Evolutionary conservation across 208 protist genomes (phyloP), one percentile per base, ranked within the genome.

Genomic region (Novymonas esmeraldas): DNA sequence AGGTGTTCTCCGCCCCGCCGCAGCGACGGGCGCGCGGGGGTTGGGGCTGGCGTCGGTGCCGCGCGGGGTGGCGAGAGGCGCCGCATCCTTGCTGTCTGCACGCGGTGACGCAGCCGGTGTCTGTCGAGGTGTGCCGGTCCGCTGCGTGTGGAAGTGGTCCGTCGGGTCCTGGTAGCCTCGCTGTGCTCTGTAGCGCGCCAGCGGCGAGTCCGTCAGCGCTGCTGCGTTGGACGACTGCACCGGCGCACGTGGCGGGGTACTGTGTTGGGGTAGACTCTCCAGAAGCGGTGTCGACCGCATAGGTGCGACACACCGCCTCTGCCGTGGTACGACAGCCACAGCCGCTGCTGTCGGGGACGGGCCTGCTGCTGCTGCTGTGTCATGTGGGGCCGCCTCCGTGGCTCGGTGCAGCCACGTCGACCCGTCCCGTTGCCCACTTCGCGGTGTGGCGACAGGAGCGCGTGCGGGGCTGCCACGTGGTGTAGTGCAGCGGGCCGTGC

Each of bases 161-260:
- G 33, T 28, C n/a, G 41, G 63, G 9, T 68, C 42, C 11, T 24
- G 38, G 29, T 50, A 52, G 63, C 51, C 63, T 54, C 51, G 63
- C 39, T 45, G 38, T n/a, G 22, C 44, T 48, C 63, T 39, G 55
- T 55, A 70, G 13, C 54, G 64, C 10, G 64, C 54, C 54, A 62
- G 22, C 22, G 64, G 41, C 6, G 64, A 62, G 64, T 52, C 64
- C 10, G 41, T 46, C 20, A 39, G 50, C 38, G 34, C 41, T 6
- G 64, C 1, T 7, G 28, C 13, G 9, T 29, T n/a, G n/a, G 62
- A 28, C 29, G 26, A 16, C 33, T 59, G 62, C 26, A 18, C n/a
- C 28, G 10, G 6, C n/a, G 44, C 5, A 16, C 7, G n/a, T n/a
- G 24, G 9, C 18, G 18, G 26, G 41, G 44, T 39, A 6, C 6